Evolutionary conservation across 2,329 filamentous ascomycete genomes (phyloP).

Genomic region (Xylariaceae sp.): DNA sequence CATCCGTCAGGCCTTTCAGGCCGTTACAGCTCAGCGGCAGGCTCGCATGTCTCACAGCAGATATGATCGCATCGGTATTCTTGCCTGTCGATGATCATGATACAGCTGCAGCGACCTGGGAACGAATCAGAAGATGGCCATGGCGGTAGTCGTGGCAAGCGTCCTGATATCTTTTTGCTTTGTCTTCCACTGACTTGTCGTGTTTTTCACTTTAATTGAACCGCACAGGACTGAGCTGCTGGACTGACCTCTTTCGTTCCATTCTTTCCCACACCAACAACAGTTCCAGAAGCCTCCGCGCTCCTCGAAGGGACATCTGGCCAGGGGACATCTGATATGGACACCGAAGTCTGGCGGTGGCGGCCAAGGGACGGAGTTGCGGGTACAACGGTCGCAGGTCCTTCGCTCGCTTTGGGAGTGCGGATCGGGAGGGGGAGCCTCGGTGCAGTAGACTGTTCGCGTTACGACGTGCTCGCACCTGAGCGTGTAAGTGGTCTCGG

Average conservation of each 20-base stretch:
- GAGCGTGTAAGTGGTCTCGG: slow-evolving; percentile 45
- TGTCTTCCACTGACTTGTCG: not conserved
- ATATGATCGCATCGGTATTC: slow-evolving; percentile 50
- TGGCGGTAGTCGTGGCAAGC: not conserved
- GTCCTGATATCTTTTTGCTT: not conserved
- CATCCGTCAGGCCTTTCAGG: not conserved
- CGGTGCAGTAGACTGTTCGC: slow-evolving; percentile 41
- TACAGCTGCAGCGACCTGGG: slow-evolving; percentile 42
- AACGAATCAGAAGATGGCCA: slow-evolving; percentile 15
- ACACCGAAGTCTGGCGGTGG: slow-evolving; percentile 41
- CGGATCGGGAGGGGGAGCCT: slow-evolving; percentile 32
- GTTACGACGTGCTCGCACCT: slow-evolving; percentile 48
- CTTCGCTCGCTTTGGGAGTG: slow-evolving; percentile 29
- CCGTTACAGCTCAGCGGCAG: slow-evolving; percentile 32
- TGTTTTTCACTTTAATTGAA: not conserved
- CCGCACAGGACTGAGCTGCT: not conserved
- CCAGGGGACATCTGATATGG: slow-evolving; percentile 41
- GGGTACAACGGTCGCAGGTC: slow-evolving; percentile 41
- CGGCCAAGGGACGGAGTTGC: slow-evolving; percentile 43
- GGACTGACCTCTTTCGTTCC: slow-evolving; percentile 40
- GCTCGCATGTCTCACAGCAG: slow-evolving; percentile 47
- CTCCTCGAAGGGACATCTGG: slow-evolving; percentile 45
- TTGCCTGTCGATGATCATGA: slow-evolving; percentile 48
- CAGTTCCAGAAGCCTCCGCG: slow-evolving; percentile 49
- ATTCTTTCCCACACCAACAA: slow-evolving; percentile 52